Base-by-base conservation (phyloP, 352 stramenopile species). In the Globisporangium iwayamae region DNA sequence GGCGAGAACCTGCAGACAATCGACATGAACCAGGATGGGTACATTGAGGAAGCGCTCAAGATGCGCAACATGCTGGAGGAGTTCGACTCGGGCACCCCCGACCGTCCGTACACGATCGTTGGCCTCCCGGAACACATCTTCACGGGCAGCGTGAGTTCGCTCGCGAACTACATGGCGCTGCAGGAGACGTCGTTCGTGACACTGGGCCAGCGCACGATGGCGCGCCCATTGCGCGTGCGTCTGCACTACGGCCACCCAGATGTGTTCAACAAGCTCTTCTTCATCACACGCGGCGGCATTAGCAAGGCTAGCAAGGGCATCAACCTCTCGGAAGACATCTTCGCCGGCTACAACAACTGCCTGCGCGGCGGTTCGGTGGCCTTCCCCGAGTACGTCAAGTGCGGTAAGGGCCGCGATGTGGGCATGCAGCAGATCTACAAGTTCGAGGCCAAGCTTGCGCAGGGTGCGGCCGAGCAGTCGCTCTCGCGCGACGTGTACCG, bases 391-490 rank as follows among this genome's bases (percentile, higher is more conserved):
- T 99, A 99, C 72, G 87, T 98, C 52, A 98, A 99, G 79, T 97
- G 98, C 50, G 97, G 97, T 56, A 99, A 99, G 73, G 97, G 97
- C 41, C 94, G 97, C 56, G 97, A 99, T 90, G 97, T 99, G 30
- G 97, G 97, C 47, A 99, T 99, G 96, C 98, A 98, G 71, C 97
- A 99, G 73, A 99, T 99, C 67, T 99, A 99, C 85, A 99, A 99
- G 78, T 99, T 99, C 65, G 97, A 99, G 76, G 97, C 97, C 1
- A 99, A 99, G 68, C 79, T 98, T 10, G 97, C 93, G 61, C 96
- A 99, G 75, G 97, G 97, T 55, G 96, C 97, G 11, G 97, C 94
- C 2, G 97, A 99, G 72, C 97, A 99, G 73, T 99, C 96, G 71
- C 79, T 99, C 25, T 99, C 96, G 30, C 89, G 97, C 56, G 97